phyloP scores from a whole-genome alignment of 371 early-diverging fungal genomes.

The Thermomucor indicae-seudaticae region DNA sequence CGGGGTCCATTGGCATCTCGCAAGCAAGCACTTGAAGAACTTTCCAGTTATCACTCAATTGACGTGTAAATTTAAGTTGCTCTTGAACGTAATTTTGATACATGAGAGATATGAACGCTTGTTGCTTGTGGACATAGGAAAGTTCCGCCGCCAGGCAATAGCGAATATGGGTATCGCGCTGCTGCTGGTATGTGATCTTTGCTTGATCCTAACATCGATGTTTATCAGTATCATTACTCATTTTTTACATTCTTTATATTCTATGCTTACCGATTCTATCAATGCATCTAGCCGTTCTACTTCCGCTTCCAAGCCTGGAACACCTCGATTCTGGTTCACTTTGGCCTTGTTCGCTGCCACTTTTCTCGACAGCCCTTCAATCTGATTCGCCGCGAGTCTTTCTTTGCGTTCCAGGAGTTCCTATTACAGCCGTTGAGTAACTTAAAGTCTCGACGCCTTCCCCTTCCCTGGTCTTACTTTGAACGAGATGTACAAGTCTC shows the following conservation, averaged over 20 bases:
- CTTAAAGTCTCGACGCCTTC: not conserved
- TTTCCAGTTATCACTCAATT: constrained; percentile 58
- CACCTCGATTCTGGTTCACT: constrained; percentile 28
- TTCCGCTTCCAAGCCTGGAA: constrained; percentile 23
- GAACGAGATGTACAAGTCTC: constrained; percentile 53
- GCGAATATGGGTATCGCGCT: constrained; percentile 31
- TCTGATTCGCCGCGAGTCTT: constrained; percentile 13
- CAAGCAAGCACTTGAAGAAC: constrained; percentile 27
- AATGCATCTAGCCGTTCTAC: constrained; percentile 8
- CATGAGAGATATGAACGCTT: constrained; percentile 45
- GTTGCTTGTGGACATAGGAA: constrained; percentile 37
- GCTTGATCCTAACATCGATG: constrained; percentile 11
- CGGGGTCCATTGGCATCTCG: constrained; percentile 16
- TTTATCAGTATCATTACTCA: not conserved
- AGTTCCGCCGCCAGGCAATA: constrained; percentile 31
- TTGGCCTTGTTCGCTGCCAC: constrained; percentile 22
- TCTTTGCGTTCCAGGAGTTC: constrained; percentile 20
- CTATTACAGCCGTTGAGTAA: not conserved
- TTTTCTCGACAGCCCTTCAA: constrained; percentile 23
- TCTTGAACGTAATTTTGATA: constrained; percentile 61
- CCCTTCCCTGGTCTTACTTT: constrained; percentile 12
- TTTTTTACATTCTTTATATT: not conserved
- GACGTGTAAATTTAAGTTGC: constrained; percentile 49
- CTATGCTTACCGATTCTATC: constrained; percentile 2
- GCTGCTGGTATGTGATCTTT: constrained; percentile 19